A percentile compares a stretch with the other conserved stretches of the same genome.
Evolutionary conservation across 2,329 filamentous ascomycete species (phyloP).

Genomic region (Exophiala aquamarina): DNA sequence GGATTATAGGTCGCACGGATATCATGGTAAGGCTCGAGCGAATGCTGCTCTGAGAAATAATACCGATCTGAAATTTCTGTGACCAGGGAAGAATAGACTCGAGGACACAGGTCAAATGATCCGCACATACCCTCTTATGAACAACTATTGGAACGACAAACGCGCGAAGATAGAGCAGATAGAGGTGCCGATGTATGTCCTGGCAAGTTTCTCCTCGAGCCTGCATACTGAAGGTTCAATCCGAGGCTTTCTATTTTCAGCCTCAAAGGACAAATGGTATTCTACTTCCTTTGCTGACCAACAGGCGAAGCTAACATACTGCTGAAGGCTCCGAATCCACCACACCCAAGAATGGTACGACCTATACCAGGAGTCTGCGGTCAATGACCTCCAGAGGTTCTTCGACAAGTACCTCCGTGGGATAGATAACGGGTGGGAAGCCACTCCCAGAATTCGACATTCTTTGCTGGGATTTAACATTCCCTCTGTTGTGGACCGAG

Average conservation of each 20-base stretch:
- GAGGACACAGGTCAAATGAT: constrained; percentile 48
- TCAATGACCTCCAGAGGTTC: constrained; percentile 42
- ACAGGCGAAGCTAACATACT: constrained; percentile 9
- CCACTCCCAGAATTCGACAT: constrained; percentile 44
- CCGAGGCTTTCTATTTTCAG: constrained; percentile 29
- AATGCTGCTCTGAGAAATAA: constrained; percentile 33
- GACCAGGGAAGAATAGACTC: constrained; percentile 8
- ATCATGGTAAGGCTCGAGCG: constrained; percentile 6
- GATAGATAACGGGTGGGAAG: constrained; percentile 47
- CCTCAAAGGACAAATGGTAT: constrained; percentile 42
- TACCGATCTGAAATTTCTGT: constrained; percentile 35
- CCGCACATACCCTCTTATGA: constrained; percentile 34
- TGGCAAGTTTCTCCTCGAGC: constrained; percentile 34
- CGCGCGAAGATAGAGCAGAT: constrained; percentile 27
- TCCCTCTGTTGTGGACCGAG: constrained; percentile 16
- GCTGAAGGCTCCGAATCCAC: constrained; percentile 31
- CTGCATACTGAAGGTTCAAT: constrained; percentile 25
- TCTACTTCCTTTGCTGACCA: too few species aligned
- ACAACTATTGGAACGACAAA: constrained; percentile 30
- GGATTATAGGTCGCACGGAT: constrained; percentile 11
- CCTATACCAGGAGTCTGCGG: constrained; percentile 38
- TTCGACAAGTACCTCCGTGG: constrained; percentile 50
- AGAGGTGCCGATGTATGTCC: constrained; percentile 38
- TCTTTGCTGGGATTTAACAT: constrained; percentile 31
- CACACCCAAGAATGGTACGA: constrained; percentile 48